Conservation (phyloP, 2,329 filamentous ascomycete genomes). For the Fusarium pseudoanthophilum region DNA sequence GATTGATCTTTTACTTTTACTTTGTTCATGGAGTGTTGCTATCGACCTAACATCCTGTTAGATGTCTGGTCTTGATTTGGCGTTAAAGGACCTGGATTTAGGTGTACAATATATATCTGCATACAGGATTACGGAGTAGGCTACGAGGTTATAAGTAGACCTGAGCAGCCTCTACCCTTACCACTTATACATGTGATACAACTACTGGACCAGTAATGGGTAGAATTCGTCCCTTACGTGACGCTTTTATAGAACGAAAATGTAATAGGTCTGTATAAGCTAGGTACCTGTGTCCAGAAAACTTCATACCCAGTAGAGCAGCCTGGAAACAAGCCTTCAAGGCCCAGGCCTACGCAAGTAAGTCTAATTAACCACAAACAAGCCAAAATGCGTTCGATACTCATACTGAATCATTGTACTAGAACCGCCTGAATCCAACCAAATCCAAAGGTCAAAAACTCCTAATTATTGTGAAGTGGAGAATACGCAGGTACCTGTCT, state of each 20-base stretch:
- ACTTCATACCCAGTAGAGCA: too few relatives aligned
- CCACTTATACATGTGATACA: background rate
- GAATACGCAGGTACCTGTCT: background rate
- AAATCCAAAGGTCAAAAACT: conserved; percentile 25
- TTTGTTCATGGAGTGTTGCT: background rate
- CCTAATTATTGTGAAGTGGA: conserved; percentile 8
- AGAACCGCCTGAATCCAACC: conserved; percentile 2
- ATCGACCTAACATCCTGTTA: background rate
- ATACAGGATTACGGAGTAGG: background rate
- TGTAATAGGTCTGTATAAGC: background rate
- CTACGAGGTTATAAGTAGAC: background rate
- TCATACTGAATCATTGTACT: conserved; percentile 9
- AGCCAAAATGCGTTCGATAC: background rate
- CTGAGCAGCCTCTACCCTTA: background rate
- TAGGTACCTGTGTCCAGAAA: background rate
- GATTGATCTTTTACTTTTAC: conserved; percentile 15
- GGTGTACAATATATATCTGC: background rate
- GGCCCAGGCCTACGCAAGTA: background rate
- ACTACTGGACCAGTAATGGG: too few relatives aligned
- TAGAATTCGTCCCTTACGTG: background rate
- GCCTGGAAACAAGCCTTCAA: background rate
- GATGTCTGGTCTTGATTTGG: conserved; percentile 8
- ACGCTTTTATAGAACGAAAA: background rate
- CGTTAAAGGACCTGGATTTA: conserved; percentile 18
- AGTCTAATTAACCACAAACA: conserved; percentile 11